Percentiles rank a stretch among this genome's conserved stretches.
Conservation (phyloP, 345 rosid species). For the Linum tenue region DNA sequence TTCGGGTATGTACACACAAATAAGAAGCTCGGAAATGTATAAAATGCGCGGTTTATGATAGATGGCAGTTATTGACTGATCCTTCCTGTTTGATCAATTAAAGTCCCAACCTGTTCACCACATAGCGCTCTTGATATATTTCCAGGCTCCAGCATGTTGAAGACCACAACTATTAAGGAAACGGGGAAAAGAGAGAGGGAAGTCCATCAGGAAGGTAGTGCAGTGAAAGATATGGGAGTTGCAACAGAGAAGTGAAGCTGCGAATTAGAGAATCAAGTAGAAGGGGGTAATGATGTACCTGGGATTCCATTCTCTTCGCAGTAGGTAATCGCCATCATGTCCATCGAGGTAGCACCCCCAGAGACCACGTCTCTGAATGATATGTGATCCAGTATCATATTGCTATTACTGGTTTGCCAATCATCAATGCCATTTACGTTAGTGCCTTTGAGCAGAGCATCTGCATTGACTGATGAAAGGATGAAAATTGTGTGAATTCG, state of each 20-base stretch:
- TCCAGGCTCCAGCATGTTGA: conserved; percentile 77
- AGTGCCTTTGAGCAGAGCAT: conserved; percentile 76
- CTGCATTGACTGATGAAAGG: conserved; percentile 56
- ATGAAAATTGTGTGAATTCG: background rate
- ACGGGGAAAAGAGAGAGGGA: background rate
- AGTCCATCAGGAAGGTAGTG: background rate
- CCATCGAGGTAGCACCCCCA: conserved; percentile 63
- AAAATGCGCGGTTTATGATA: too few species aligned
- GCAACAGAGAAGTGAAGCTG: background rate
- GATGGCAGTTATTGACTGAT: background rate
- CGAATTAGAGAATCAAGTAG: background rate
- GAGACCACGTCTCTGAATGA: conserved; percentile 59
- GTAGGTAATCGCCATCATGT: conserved; percentile 64
- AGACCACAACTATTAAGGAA: conserved; percentile 51
- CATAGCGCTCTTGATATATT: conserved; percentile 75
- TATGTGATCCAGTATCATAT: conserved; percentile 53
- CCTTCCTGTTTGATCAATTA: conserved; percentile 41
- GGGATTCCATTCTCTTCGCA: conserved; percentile 89
- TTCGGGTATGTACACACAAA: too few species aligned
- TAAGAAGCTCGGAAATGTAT: too few species aligned
- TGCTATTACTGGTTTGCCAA: conserved; percentile 45
- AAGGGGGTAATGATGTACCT: conserved; percentile 32
- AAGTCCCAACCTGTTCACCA: conserved; percentile 82
- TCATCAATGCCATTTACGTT: conserved; percentile 72
- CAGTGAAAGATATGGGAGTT: background rate